phyloP scores from a whole-genome alignment of 2,329 filamentous ascomycete genomes.

The Colletotrichum agaves region DNA sequence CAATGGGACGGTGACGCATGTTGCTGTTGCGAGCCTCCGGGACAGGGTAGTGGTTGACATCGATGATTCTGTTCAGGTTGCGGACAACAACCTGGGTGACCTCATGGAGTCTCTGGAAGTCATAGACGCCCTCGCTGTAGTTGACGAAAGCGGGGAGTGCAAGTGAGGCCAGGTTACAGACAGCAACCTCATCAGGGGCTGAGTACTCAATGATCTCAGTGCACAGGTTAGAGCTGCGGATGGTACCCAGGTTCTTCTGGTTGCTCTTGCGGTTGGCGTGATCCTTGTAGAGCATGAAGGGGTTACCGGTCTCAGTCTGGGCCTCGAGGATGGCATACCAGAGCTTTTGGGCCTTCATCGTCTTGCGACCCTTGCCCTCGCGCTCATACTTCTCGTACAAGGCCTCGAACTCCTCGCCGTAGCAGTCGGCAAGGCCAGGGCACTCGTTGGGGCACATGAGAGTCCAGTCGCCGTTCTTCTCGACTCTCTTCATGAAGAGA shows the following conservation, averaged over 20 bases:
- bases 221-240: conserved; percentile 98
- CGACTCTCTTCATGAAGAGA: conserved; percentile 99
- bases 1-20: conserved; percentile 95
- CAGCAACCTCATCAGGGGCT: conserved; percentile 96
- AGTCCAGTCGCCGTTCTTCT: conserved; percentile 96
- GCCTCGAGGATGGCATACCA: conserved; percentile 99
- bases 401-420: conserved; percentile 96
- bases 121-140: conserved; percentile 83
- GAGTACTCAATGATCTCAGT: conserved; percentile 99
- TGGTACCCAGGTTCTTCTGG: conserved; percentile 99
- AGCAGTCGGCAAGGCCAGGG: conserved; percentile 93
- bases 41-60: conserved; percentile 99
- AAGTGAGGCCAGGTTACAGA: conserved; percentile 96
- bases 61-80: conserved; percentile 98
- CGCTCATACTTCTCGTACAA: conserved; percentile 94
- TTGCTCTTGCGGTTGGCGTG: conserved; percentile 99
- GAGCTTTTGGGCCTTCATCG: conserved; percentile 96
- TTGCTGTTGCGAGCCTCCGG: conserved; percentile 94
- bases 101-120: conserved; percentile 97
- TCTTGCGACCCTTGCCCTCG: conserved; percentile 88
- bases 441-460: conserved; percentile 98
- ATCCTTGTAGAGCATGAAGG: conserved; percentile 99
- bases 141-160: conserved; percentile 93
- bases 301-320: conserved; percentile 98
- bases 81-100: conserved; percentile 91